Evolutionary conservation across 371 early-diverging fungal genomes (phyloP), one percentile per base, ranked within the genome.

Genomic region (Thermomucor indicae-seudaticae): DNA sequence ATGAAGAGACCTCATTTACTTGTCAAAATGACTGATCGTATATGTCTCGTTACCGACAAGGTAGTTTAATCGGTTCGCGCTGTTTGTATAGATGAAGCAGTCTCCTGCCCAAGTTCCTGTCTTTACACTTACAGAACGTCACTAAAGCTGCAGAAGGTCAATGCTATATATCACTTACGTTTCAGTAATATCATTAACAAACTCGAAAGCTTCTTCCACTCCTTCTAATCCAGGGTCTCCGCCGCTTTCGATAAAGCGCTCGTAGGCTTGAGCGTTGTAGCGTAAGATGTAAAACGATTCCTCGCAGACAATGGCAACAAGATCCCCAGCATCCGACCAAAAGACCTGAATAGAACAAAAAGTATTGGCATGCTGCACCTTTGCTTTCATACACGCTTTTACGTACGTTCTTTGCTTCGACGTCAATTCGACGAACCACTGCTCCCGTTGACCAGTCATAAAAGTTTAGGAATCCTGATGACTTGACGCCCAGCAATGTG

Each of bases 31-130:
- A 57, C 90, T 85, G 61, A 98, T 84, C 4, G 95, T 95, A 47
- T 90, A 90, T 4, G 87, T 83, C 67, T 93, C 92, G 4, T 85
- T 86, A 35, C 97, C 97, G 3, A 98, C 96, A 31, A 97, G 69
- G 57, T 97, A 97, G 72, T 90, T 95, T 52, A 97, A 77, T 27
- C 97, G 86, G 70, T 95, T 94, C 49, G 84, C 73, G 12, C 82
- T 64, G 62, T 88, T 93, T 38, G 94, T 91, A 75, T 95, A 97
- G 53, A 98, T 93, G 64, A 98, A 95, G 69, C 98, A 96, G 69
- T 96, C 96, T 23, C 97, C 98, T 49, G 96, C 92, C 98, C 98
- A 98, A 53, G 82, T 80, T 24, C 95, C 99, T 2, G 95, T 92
- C 62, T 85, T 85, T 34, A 97, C 85, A 49, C 86, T 85, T 55